Percentiles rank a stretch among this genome's conserved stretches.
Conservation (phyloP, 768 basidiomycete species). For the Rhodotorula kratochvilovae region DNA sequence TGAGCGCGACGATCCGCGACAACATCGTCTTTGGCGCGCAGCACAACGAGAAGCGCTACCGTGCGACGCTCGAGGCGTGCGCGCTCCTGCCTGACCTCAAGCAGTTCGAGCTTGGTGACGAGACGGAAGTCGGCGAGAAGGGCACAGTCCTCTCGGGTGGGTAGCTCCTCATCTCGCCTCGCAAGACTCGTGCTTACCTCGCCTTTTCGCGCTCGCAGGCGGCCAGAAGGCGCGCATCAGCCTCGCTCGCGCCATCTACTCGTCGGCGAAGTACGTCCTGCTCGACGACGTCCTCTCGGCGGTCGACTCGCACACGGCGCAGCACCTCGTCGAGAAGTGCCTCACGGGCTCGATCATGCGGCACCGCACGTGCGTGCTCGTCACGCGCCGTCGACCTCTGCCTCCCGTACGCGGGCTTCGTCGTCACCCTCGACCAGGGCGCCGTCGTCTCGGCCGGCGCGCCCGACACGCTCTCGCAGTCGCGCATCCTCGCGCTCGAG, state of each 20-base stretch:
- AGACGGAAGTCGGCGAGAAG: constrained; percentile 52
- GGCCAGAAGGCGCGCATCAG: constrained; percentile 51
- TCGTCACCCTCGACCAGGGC: constrained; percentile 47
- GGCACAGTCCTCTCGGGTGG: constrained; percentile 30
- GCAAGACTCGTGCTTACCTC: not conserved
- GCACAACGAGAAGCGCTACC: constrained; percentile 63
- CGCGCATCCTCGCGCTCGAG: constrained; percentile 2
- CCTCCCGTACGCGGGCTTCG: constrained; percentile 68
- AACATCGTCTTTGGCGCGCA: constrained; percentile 71
- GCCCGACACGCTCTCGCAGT: constrained; percentile 5
- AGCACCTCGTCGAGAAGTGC: constrained; percentile 73
- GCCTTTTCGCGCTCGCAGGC: not conserved
- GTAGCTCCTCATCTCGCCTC: too few species aligned
- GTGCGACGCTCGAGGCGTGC: constrained; percentile 67
- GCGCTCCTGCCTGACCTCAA: constrained; percentile 66
- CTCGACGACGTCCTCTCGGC: constrained; percentile 40
- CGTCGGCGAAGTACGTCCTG: constrained; percentile 58
- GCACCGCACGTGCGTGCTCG: constrained; percentile 78
- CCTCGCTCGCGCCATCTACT: constrained; percentile 81
- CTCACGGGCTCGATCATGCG: constrained; percentile 70
- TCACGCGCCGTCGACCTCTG: constrained; percentile 92
- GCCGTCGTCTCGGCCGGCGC: constrained; percentile 14
- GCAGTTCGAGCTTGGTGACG: constrained; percentile 69
- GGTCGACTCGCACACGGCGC: constrained; percentile 66
- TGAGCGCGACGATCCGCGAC: constrained; percentile 73